Evolutionary conservation across 352 stramenopile species (phyloP), one percentile per base, ranked within the genome.

Genomic region (Phytophthora constricta): DNA sequence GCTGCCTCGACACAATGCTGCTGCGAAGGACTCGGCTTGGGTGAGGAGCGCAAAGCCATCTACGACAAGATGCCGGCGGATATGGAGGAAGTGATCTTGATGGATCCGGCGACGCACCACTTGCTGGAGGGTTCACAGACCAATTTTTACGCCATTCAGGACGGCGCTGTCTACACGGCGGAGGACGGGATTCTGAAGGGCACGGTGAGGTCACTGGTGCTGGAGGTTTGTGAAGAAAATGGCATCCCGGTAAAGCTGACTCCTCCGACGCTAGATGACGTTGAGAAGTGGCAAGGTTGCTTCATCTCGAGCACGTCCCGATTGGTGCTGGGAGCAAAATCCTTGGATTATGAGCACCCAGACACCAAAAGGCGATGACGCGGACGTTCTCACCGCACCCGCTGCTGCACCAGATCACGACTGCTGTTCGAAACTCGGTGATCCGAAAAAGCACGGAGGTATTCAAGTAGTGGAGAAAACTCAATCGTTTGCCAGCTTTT

Each of bases 241-340:
- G 69, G 34, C 2, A 91, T 93, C 47, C 73, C 82, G 0, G 76
- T 92, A 0, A 77, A 83, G 33, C 62, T 93, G 2, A 54, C 66
- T 14, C 79, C 87, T 27, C 87, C 87, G 8, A 66, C 57, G 20
- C 65, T 95, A 14, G 72, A 87, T 27, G 64, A 78, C 10, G 66
- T 92, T 1, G 74, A 85, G 16, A 57, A 74, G 39, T 95, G 87
- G 87, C 76, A 92, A 47, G 86, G 71, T 4, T 92, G 85, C 53
- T 95, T 95, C 58, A 89, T 95, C 57, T 92, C 87, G 27, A 95
- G 87, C 56, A 95, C 87, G 39, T 93, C 87, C 25, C 84, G 87
- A 3, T 62, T 95, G 34, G 83, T 93, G n/a, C 62, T 95, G 10
- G 80, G 81, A 41, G 81, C 82, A 2, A 50, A 66, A 20, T 80